A percentile compares a stretch with the other conserved stretches of the same genome.
These are phyloP conservation scores for Claviceps sp. DNA, from an alignment of 2,329 filamentous ascomycete genomes.

Conservation along the genomic window DNA sequence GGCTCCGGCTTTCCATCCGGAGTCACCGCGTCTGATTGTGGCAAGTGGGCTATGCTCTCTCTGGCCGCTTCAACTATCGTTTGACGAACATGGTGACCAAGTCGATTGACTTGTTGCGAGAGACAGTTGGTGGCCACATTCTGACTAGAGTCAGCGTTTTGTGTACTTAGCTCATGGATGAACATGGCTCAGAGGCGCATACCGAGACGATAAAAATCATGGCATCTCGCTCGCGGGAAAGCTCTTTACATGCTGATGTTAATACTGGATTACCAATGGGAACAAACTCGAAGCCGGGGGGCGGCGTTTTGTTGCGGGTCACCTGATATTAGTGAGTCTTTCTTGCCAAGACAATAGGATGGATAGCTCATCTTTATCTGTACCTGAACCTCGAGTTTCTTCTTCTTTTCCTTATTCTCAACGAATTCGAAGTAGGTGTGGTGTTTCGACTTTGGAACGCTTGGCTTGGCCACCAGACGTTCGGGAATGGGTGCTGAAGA, in stretches of 20 bases:
- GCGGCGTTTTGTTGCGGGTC: slow-evolving; percentile 36
- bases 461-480: slow-evolving; percentile 24
- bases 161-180: not conserved
- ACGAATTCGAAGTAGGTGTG: slow-evolving; percentile 51
- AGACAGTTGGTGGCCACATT: slow-evolving; percentile 22
- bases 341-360: slow-evolving; percentile 7
- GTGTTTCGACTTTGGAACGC: slow-evolving; percentile 37
- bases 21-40: slow-evolving; percentile 9
- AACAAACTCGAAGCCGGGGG: slow-evolving; percentile 49
- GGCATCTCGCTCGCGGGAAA: slow-evolving; percentile 46
- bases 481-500: slow-evolving; percentile 20
- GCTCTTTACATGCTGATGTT: slow-evolving; percentile 48
- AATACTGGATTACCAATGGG: slow-evolving; percentile 48
- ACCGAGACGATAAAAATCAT: slow-evolving; percentile 57
- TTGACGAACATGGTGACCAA: slow-evolving; percentile 47
- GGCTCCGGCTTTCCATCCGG: slow-evolving; percentile 34
- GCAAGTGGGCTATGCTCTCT: slow-evolving; percentile 14
- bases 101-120: slow-evolving; percentile 41
- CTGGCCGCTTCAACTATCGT: slow-evolving; percentile 45
- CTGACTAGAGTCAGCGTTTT: slow-evolving; percentile 3
- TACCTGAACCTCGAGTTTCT: slow-evolving; percentile 52
- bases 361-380: slow-evolving; percentile 8
- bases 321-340: slow-evolving; percentile 28
- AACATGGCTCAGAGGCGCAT: slow-evolving; percentile 7
- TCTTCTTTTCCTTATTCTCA: slow-evolving; percentile 50